phyloP scores from a whole-genome alignment of 352 stramenopile species.

The Discostella stelligera region DNA sequence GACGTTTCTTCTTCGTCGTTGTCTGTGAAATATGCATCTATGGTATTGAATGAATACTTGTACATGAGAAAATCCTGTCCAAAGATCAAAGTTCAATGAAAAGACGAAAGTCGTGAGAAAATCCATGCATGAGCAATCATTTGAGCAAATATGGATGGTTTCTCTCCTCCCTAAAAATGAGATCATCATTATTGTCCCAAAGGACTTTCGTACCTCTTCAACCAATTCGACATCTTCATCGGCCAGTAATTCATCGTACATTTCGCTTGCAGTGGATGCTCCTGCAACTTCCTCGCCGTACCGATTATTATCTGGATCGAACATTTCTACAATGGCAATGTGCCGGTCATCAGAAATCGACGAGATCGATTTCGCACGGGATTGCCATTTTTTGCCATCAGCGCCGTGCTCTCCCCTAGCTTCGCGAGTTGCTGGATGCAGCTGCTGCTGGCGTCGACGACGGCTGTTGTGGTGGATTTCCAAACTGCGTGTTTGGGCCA shows the following conservation, averaged over 20 bases:
- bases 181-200: not conserved
- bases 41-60: conserved; percentile 1
- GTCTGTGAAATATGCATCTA: not conserved
- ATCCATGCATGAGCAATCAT: no score
- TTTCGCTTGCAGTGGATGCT: not conserved
- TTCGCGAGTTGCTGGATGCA: not conserved
- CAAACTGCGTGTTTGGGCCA: conserved; percentile 1
- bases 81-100: not conserved
- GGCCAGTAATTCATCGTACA: conserved; percentile 16
- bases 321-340: not conserved
- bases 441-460: not conserved
- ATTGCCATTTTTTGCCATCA: conserved; percentile 4
- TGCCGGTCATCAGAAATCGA: conserved; percentile 2
- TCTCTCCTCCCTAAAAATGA: not conserved
- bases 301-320: not conserved
- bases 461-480: not conserved
- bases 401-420: not conserved
- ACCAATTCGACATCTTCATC: conserved; percentile 22
- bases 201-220: conserved; percentile 18
- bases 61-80: conserved; percentile 17
- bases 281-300: not conserved
- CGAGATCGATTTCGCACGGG: not conserved
- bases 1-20: not conserved
- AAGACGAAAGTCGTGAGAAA: not conserved
- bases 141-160: no score